Percentiles rank a stretch among this genome's conserved stretches.
Conservation (phyloP, 768 basidiomycete genomes). For the Tephrocybe sp. region DNA sequence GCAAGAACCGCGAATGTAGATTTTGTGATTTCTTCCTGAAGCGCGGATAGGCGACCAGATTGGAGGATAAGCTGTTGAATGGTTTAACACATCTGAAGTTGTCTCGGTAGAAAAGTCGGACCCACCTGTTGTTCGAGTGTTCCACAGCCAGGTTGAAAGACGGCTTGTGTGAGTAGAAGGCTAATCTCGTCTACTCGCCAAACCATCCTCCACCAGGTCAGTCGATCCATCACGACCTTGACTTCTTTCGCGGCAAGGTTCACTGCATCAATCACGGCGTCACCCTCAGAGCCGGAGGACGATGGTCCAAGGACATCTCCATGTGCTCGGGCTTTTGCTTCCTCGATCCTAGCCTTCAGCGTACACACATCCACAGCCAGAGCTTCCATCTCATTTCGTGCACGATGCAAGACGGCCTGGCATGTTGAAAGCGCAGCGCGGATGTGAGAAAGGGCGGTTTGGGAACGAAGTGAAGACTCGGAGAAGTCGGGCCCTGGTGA, state of each 20-base stretch:
- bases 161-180: conserved; percentile 32
- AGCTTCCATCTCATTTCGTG: conserved; percentile 33
- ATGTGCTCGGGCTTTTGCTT: conserved; percentile 33
- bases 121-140: conserved; percentile 52
- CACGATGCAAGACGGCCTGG: conserved; percentile 27
- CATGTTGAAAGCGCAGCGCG: conserved; percentile 39
- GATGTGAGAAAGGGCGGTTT: conserved; percentile 38
- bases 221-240: conserved; percentile 36
- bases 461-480: conserved; percentile 29
- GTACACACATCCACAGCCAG: conserved; percentile 33
- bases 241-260: conserved; percentile 36
- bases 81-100: not conserved
- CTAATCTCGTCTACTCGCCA: conserved; percentile 49
- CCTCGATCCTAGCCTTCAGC: conserved; percentile 38
- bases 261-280: conserved; percentile 37
- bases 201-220: conserved; percentile 48
- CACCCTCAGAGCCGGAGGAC: conserved; percentile 15
- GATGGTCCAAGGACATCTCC: conserved; percentile 36
- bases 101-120: not conserved
- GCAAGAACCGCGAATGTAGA: conserved; percentile 41
- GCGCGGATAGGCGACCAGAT: conserved; percentile 53
- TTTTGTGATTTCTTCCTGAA: conserved; percentile 44
- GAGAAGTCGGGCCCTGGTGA: conserved; percentile 8
- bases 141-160: conserved; percentile 41
- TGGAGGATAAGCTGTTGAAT: conserved; percentile 59